These are phyloP conservation scores for Penicillium crustosum DNA, from an alignment of 2,329 filamentous ascomycete species.

Conservation along the genomic window DNA sequence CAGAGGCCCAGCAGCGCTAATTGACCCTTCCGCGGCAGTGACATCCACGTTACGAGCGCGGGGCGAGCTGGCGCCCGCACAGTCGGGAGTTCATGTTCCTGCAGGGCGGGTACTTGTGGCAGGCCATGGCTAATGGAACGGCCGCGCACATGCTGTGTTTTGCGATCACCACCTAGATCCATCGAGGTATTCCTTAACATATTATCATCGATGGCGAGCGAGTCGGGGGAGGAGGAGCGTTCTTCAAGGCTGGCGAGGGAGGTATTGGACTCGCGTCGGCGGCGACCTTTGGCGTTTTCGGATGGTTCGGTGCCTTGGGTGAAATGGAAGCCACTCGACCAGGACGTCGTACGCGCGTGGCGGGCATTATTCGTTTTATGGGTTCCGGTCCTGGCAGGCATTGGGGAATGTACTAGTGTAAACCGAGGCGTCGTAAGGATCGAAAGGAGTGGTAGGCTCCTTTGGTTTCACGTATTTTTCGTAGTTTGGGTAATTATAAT, in stretches of 20 bases:
- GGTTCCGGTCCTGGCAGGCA: conserved; percentile 23
- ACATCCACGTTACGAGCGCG: conserved; percentile 42
- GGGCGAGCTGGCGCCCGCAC: conserved; percentile 19
- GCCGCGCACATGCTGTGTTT: conserved; percentile 27
- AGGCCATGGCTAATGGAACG: conserved; percentile 32
- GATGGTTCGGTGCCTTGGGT: conserved; percentile 26
- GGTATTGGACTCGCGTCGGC: conserved; percentile 35
- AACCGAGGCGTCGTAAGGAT: conserved; percentile 10
- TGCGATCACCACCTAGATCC: conserved; percentile 27
- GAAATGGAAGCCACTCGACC: conserved; percentile 36
- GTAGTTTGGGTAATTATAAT: conserved; percentile 8
- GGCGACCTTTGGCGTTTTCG: conserved; percentile 27
- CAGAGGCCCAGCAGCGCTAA: conserved; percentile 39
- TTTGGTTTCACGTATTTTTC: conserved; percentile 22
- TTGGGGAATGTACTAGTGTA: conserved; percentile 27
- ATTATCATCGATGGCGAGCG: conserved; percentile 20
- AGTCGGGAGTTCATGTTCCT: conserved; percentile 22
- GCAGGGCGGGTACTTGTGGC: conserved; percentile 20
- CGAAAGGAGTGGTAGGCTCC: background rate
- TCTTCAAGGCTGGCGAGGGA: conserved; percentile 36
- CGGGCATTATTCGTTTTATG: conserved; percentile 36
- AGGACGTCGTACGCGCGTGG: conserved; percentile 38
- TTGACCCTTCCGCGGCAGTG: conserved; percentile 41
- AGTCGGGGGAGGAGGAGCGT: conserved; percentile 25
- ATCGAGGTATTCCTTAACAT: conserved; percentile 37